Base-by-base conservation (phyloP, 495 filamentous ascomycete species). In the Astrocystis sublimbata region DNA sequence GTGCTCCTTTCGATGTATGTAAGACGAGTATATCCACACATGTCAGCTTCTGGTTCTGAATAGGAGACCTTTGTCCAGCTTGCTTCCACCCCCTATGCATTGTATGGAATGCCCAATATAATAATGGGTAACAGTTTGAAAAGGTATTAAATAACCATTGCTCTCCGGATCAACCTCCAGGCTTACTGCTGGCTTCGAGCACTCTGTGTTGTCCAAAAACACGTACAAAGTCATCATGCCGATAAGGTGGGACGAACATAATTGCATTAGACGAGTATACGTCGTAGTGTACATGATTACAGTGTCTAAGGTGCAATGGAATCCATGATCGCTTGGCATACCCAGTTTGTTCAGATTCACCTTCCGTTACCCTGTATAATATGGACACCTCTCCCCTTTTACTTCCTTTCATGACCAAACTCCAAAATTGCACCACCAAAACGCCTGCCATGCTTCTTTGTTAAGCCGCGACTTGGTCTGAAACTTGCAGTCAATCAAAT, bases 361-460 rank as follows among this genome's bases (percentile, higher is more conserved):
- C 36, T 17, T 28, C 46, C 35, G 31, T 60, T 60, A 53, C 38
- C 26, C 59, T 24, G 52, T 52, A 43, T 61, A 50, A 53, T 40
- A 31, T 46, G 30, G n/a, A 46, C 46, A 52, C 52, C 46, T 54
- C 59, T 38, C 47, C 10, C 56, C n/a, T 17, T 26, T 43, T 61
- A 41, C 52, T 50, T 49, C 47, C 50, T 55, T 56, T 55, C 26
- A 62, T 21, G 43, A 56, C 47, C 40, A 62, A n/a, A 62, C 42
- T 62, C 60, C 60, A 33, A 23, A n/a, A 49, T 55, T 28, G 51
- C 61, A 64, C 60, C 62, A 46, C 67, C 70, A 41, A 61, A 72
- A 72, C 70, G 70, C 70, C 70, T 63, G 65, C 61, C 67, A 68
- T 70, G 67, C 65, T 60, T n/a, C 65, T 65, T 60, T 64, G 61